Base-by-base conservation (phyloP, 306 rosid species). In the Biancaea sappan region DNA sequence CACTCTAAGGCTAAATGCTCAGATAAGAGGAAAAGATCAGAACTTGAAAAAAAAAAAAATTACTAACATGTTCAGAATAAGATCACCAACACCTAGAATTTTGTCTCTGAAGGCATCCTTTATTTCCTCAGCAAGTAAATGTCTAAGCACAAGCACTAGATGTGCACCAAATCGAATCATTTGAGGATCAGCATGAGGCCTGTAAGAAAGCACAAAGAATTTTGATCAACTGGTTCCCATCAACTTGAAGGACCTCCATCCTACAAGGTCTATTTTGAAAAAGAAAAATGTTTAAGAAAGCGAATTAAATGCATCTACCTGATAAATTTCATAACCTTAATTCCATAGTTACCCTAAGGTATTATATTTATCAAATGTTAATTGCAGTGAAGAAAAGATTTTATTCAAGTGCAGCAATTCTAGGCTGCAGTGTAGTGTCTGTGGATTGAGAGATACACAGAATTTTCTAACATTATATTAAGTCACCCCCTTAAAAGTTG, bases 141-240 rank as follows among this genome's bases (percentile, higher is more conserved):
- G 79, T 76, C 99, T 83, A 58, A 92, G 97, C 82, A 94, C 94
- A 38, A 94, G 96, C 77, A 94, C 96, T 53, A 94, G 87, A 87
- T 94, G 99, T 75, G 99, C 99, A 82, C 97, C 96, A 79, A 92
- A 94, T 52, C 96, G 92, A 75, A 94, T 94, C 95, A 94, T 94
- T 67, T 94, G 96, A 63, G 99, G 93, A 87, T 94, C 99, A 66
- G 97, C 95, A 53, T 84, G 88, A 66, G 92, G 97, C 89, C 99
- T 94, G 81, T 71, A 37, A 65, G 54, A 80, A 66, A 68, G 60
- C 77, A 71, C 56, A 73, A 14, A 28, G 69, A 66, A 59, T 29
- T 47, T 69, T 31, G 74, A 75, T 75, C 71, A 77, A 70, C 58
- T 48, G 74, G 64, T 50, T 72, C 53, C 34, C 79, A 64, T 48